These are phyloP conservation scores for Priceomyces castillae DNA, from an alignment of 805 yeast species.

Conservation along the genomic window DNA sequence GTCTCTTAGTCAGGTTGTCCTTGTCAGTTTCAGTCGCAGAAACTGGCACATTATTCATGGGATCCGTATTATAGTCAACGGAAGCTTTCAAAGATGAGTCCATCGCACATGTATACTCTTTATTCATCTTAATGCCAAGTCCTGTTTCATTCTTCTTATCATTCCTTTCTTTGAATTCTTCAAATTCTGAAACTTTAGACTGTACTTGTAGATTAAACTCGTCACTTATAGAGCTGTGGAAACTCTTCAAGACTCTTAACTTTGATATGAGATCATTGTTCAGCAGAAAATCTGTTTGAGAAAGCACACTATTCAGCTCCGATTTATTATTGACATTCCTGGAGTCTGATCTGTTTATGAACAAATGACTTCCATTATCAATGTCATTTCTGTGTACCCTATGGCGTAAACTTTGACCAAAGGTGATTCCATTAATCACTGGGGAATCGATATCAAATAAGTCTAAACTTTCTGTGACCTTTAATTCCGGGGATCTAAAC, in stretches of 20 bases:
- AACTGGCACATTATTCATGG: background rate
- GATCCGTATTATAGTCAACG: background rate
- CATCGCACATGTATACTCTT: no score
- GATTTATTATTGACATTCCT: background rate
- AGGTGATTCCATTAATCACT: conserved; percentile 31
- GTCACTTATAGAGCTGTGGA: conserved; percentile 23
- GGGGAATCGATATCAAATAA: conserved; percentile 30
- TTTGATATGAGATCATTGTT: background rate
- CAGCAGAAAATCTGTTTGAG: background rate
- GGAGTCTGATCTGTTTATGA: background rate
- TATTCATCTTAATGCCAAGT: conserved; percentile 6
- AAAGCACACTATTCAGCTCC: background rate
- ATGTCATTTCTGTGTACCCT: conserved; percentile 7
- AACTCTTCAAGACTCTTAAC: conserved; percentile 13
- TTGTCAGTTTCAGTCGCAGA: background rate
- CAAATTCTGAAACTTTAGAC: conserved; percentile 14
- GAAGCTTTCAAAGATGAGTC: background rate
- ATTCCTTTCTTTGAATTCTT: conserved; percentile 8
- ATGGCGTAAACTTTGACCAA: conserved; percentile 26
- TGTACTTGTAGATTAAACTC: conserved; percentile 13
- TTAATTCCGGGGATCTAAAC: conserved; percentile 10
- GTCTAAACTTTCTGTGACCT: conserved; percentile 15
- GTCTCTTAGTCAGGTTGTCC: conserved; percentile 7
- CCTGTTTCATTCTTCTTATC: conserved; percentile 6
- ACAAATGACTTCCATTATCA: background rate